Evolutionary conservation across 108 stramenopile genomes (phyloP), one percentile per base, ranked within the genome.

Genomic region (Asterionellopsis glacialis): DNA sequence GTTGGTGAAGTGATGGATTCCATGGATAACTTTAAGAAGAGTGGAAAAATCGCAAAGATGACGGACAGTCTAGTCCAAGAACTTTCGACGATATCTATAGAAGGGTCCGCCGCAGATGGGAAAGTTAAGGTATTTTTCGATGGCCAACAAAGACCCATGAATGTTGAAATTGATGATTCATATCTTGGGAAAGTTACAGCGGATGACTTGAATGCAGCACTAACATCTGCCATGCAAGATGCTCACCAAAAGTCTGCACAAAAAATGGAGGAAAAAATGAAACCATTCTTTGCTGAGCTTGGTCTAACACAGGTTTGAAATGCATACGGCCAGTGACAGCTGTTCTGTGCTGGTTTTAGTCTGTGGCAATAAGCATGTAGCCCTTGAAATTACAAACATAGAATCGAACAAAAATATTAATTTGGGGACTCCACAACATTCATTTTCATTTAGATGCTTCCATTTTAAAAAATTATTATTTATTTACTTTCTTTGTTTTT

Each of bases 201-300:
- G 39, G 59, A 45, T 9, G 68, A 64, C 10, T 42, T 82, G 51
- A 62, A 25, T 27, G 51, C 45, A 12, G 65, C 69, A 7, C 45
- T 77, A 1, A 59, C 60, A n/a, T 3, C 19, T 27, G 81, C 81
- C 0, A 68, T 82, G 70, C 50, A 71, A 65, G 81, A 78, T 47
- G 81, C 70, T 1, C 61, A 82, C 41, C 13, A 13, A 19, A 82
- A 78, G 58, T 70, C 73, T 0, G 21, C 51, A 15, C 26, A 55
- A 14, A 45, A 64, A 53, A 67, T 78, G 74, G 67, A 77, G 27
- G 73, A 76, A 22, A 82, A 82, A 51, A 67, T 77, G 73, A 70
- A 71, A 38, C 19, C 57, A 14, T 43, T 82, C 19, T 82, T 71
- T 41, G 16, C 48, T 1, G 76, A 77, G 12, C 42, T 81, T 25